A percentile compares a stretch with the other conserved stretches of the same genome.
Conservation (phyloP, 2,329 filamentous ascomycete species). For the Periconia macrospinosa region DNA sequence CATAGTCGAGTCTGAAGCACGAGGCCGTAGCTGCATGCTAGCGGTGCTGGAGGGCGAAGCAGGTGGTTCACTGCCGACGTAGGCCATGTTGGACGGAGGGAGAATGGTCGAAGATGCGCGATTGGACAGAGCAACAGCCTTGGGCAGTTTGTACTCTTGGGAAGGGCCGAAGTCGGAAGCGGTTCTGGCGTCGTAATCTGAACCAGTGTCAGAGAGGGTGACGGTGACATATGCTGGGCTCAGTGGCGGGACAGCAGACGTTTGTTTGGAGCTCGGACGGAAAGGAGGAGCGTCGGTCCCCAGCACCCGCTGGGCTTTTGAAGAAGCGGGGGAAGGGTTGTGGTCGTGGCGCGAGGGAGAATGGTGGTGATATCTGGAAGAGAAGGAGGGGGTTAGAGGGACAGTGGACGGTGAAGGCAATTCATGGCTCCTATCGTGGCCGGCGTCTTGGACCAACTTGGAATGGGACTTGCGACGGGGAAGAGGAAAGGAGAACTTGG, state of each 20-base stretch:
- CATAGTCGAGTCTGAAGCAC: conserved; percentile 44
- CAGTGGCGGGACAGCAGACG: conserved; percentile 18
- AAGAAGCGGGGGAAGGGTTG: conserved; percentile 6
- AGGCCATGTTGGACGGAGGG: conserved; percentile 10
- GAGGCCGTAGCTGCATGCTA: conserved; percentile 30
- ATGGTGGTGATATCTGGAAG: conserved; percentile 10
- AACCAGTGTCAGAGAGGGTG: conserved; percentile 33
- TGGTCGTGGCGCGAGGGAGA: conserved; percentile 16
- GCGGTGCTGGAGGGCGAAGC: conserved; percentile 33
- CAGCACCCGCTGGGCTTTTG: conserved; percentile 43
- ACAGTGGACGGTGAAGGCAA: conserved; percentile 14
- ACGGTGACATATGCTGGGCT: conserved; percentile 37
- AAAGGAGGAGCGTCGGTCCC: conserved; percentile 37
- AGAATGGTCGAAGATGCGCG: conserved; percentile 40
- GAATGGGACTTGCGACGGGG: conserved; percentile 32
- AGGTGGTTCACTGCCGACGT: conserved; percentile 22
- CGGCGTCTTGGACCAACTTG: conserved; percentile 16
- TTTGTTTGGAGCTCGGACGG: conserved; percentile 24
- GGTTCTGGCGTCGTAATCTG: conserved; percentile 25
- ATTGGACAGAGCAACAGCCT: conserved; percentile 11
- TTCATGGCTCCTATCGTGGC: conserved; percentile 10
- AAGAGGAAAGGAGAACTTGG: conserved; percentile 43
- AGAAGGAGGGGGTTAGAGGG: conserved; percentile 10
- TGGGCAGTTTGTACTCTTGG: conserved; percentile 21
- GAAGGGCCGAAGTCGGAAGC: conserved; percentile 13